A percentile compares a stretch with the other conserved stretches of the same genome.
phyloP scores from a whole-genome alignment of 805 yeast species.

The Isabelozyma rhagii region DNA sequence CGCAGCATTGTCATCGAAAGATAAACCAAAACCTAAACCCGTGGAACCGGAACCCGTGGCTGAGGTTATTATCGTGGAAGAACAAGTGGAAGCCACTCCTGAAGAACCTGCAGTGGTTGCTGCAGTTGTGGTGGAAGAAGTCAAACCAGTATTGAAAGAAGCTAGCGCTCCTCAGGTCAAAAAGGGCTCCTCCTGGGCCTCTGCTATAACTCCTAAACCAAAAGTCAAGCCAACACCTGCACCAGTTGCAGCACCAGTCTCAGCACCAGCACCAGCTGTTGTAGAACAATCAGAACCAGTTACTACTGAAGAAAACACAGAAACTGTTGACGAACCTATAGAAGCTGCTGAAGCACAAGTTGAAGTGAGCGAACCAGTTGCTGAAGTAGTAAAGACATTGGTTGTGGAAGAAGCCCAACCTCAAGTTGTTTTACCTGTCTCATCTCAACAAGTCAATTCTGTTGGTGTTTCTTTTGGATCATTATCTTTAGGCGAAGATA shows the following conservation, averaged over 20 bases:
- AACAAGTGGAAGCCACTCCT: not conserved
- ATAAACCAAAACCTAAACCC: slow-evolving; percentile 30
- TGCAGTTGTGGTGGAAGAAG: slow-evolving; percentile 12
- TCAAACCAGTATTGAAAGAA: slow-evolving; percentile 23
- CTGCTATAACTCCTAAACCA: slow-evolving; percentile 53
- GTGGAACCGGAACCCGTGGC: slow-evolving; percentile 3
- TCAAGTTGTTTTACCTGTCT: slow-evolving; percentile 51
- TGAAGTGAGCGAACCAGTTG: slow-evolving; percentile 7
- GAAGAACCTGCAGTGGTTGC: slow-evolving; percentile 2
- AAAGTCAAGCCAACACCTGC: slow-evolving; percentile 41
- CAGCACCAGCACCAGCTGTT: slow-evolving; percentile 41
- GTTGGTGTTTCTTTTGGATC: slow-evolving; percentile 67
- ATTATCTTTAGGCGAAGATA: slow-evolving; percentile 41
- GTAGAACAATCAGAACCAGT: slow-evolving; percentile 77
- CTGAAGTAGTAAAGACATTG: slow-evolving; percentile 11
- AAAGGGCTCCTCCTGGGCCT: slow-evolving; percentile 59
- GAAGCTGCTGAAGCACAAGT: slow-evolving; percentile 53
- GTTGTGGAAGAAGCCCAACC: slow-evolving; percentile 29
- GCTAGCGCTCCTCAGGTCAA: slow-evolving; percentile 48
- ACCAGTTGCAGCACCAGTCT: slow-evolving; percentile 21
- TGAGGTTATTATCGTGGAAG: slow-evolving; percentile 7
- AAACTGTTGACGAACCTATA: slow-evolving; percentile 34
- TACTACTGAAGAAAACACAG: slow-evolving; percentile 3
- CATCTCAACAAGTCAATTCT: slow-evolving; percentile 42
- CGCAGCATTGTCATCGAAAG: slow-evolving; percentile 37